Base-by-base conservation (phyloP, 495 filamentous ascomycete genomes). In the Achaetomiella virescens region DNA sequence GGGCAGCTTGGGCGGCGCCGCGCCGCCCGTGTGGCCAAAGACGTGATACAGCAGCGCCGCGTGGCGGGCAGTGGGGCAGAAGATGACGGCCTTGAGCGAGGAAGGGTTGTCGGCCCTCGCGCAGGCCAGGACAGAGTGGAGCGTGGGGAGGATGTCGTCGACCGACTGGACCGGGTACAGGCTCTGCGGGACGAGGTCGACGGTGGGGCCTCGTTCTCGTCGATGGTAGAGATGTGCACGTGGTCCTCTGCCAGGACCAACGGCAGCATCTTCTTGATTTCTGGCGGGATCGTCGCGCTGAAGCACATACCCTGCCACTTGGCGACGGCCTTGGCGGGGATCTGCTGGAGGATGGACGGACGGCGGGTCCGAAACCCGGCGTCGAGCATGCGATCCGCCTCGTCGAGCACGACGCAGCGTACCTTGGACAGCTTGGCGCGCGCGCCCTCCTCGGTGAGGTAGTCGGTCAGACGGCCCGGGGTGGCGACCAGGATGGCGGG, bases 31-130 rank as follows among this genome's bases (percentile, higher is more conserved):
- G 89, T 85, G 66, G 87, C 90, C 66, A 86, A 70, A 70, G 36
- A 70, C 17, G 35, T 66, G 61, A 56, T 70, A 70, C 48, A 96
- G 84, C 84, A 93, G 95, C 74, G 91, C 92, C 66, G 96, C 92
- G 87, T 97, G 96, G 78, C 93, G 82, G 65, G 92, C 88, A 64
- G 92, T 97, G 79, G 95, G 95, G 80, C 91, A 93, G 86, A 97
- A 97, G 77, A 96, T 92, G 72, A 97, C 88, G 57, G 93, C 92
- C 75, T 70, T 70, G 55, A 70, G 61, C 27, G 27, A 31, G 6
- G 46, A 24, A 21, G 95, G 90, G 63, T 91, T 96, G 75, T 61
- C 96, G 69, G 95, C 85, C 35, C 87, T 93, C 78, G 97, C 93
- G 78, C 95, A 96, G 48, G 64, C 91, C 74, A 79, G 95, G 86